phyloP scores from a whole-genome alignment of 306 rosid species.

The Herpetospermum pedunculosum region DNA sequence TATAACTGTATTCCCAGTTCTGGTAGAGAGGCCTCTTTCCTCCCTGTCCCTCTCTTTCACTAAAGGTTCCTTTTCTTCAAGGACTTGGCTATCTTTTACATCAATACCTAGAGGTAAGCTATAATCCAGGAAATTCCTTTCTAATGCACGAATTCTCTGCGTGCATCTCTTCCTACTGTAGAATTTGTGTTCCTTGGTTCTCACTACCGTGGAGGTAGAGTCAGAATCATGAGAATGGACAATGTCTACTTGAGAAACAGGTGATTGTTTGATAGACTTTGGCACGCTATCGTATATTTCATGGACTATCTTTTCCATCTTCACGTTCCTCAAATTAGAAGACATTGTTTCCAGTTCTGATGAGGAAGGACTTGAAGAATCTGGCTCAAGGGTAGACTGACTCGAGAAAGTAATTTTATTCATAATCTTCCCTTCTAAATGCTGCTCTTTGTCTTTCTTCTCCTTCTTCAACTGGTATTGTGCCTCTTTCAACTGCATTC shows the following conservation, averaged over 20 bases:
- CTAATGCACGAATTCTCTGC: slow-evolving; percentile 72
- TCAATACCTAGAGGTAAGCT: slow-evolving; percentile 21
- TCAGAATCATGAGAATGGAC: slow-evolving; percentile 27
- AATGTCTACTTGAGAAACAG: slow-evolving; percentile 27
- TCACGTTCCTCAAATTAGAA: slow-evolving; percentile 20
- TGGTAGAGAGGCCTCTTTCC: slow-evolving; percentile 14
- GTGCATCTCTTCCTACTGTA: slow-evolving; percentile 67
- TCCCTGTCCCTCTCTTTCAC: slow-evolving; percentile 16
- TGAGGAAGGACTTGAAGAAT: not conserved
- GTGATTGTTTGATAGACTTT: slow-evolving; percentile 2
- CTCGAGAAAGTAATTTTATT: slow-evolving; percentile 1
- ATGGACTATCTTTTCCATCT: not conserved
- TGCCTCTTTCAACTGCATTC: slow-evolving; percentile 42
- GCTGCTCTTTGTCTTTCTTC: slow-evolving; percentile 23
- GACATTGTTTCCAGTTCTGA: slow-evolving; percentile 18
- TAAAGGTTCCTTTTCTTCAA: slow-evolving; percentile 20
- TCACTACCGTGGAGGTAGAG: slow-evolving; percentile 60
- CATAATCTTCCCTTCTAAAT: slow-evolving; percentile 15
- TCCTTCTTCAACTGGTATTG: slow-evolving; percentile 31
- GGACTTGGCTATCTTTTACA: slow-evolving; percentile 14
- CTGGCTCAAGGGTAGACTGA: not conserved
- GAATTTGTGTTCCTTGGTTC: slow-evolving; percentile 57
- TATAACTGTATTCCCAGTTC: slow-evolving; percentile 11
- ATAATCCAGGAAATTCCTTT: slow-evolving; percentile 41
- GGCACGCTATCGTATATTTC: not conserved